Evolutionary conservation across 768 basidiomycete species (phyloP), one percentile per base, ranked within the genome.

Genomic region (Filobasidium wieringae): DNA sequence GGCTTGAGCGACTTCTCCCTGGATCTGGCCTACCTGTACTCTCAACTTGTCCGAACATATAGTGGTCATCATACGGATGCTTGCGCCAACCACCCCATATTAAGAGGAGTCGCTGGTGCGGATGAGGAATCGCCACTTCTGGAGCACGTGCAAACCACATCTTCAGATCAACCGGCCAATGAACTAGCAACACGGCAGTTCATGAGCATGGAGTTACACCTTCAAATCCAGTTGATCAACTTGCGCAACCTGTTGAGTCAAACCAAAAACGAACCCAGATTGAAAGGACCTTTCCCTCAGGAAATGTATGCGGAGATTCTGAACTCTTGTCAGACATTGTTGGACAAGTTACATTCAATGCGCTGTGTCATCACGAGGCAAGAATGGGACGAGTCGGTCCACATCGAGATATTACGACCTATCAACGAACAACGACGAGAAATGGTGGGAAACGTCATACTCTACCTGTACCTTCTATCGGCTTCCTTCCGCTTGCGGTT

Each of bases 241-340:
- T 77, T 97, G 8, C 85, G 90, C 65, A 83, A 80, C 1, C 75
- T 96, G n/a, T 78, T 99, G 40, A 81, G 82, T 9, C 88, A 96
- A 66, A 86, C 95, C 0, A 84, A 85, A 61, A 85, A 92, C 67
- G 95, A 99, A 67, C 92, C 92, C 6, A 84, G 95, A 30, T 72
- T 96, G 57, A 99, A 97, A 70, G 95, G 95, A 0, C 90, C 92
- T 0, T 97, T 96, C 75, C 93, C 93, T 1, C 81, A 87, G 15
- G 74, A 80, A 49, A 76, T 91, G 8, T 99, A 97, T 66, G 84
- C 88, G 12, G 63, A 67, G 30, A 67, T 76, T 6, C 56, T 78
- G 37, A 53, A 71, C 5, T 65, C 67, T 15, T 75, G 71, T 32
- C 72, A 73, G 53, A 63, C 69, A 22, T 70, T 74, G 64, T 82